Conservation (phyloP, 192 early-diverging fungal species). For the Podila verticillata region DNA sequence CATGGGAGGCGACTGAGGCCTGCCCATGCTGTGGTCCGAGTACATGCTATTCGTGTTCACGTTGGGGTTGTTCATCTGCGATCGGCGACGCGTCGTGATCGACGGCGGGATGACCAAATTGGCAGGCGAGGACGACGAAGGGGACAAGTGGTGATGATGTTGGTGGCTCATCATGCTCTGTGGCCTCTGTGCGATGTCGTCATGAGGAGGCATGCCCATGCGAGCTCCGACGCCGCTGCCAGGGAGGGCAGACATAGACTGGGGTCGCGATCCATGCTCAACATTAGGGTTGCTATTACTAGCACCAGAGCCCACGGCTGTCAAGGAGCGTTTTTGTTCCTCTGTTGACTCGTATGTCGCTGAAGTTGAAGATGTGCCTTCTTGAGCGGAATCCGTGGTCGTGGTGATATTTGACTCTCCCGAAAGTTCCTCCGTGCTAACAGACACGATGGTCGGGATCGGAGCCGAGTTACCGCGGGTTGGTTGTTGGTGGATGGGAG, state of each 20-base stretch:
- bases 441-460: neutral
- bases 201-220: no score
- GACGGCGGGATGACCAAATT: constrained; percentile 27
- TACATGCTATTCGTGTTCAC: neutral
- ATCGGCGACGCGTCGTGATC: constrained; percentile 33
- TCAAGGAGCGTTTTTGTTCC: constrained; percentile 3
- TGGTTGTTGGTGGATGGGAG: neutral
- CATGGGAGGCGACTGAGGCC: neutral
- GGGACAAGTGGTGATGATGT: no score
- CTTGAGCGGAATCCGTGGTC: neutral
- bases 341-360: neutral
- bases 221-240: neutral
- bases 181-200: no score
- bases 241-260: neutral
- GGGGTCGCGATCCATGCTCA: neutral
- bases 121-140: neutral
- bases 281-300: neutral
- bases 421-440: neutral
- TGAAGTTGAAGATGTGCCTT: neutral
- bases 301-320: neutral
- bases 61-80: constrained; percentile 13
- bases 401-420: neutral
- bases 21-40: neutral
- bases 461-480: neutral
- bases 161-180: no score